Evolutionary conservation across 352 stramenopile species (phyloP).

Genomic region (Pythium monospermum): DNA sequence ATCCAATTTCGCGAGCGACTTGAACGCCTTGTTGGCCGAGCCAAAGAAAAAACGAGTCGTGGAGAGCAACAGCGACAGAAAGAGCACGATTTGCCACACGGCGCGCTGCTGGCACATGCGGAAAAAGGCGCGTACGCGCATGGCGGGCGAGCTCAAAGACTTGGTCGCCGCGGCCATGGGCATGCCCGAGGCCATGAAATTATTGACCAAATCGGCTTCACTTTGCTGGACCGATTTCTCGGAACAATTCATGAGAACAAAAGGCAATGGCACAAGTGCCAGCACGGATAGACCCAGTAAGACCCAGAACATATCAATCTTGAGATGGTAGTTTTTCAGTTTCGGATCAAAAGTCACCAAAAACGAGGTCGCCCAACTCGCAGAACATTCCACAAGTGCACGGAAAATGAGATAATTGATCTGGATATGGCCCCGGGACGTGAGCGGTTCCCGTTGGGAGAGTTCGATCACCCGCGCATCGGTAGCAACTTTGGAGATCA

Average conservation of each 20-base stretch:
- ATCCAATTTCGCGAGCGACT: conserved; percentile 28
- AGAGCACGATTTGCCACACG: conserved; percentile 75
- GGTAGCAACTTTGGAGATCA: conserved; percentile 81
- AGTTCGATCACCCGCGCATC: conserved; percentile 80
- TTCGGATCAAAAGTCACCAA: conserved; percentile 38
- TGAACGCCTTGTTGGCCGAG: conserved; percentile 35
- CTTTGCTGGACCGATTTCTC: conserved; percentile 38
- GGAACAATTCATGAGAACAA: conserved; percentile 55
- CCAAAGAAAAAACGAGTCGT: conserved; percentile 57
- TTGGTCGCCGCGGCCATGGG: neutral
- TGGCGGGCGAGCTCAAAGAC: conserved; percentile 16
- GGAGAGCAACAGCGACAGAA: conserved; percentile 49
- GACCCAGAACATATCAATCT: conserved; percentile 44
- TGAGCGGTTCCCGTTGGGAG: conserved; percentile 70
- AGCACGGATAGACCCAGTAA: conserved; percentile 48
- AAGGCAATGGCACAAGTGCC: conserved; percentile 50
- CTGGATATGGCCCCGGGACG: conserved; percentile 60
- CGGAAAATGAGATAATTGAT: conserved; percentile 76
- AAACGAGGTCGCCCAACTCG: conserved; percentile 40
- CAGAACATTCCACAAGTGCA: conserved; percentile 39
- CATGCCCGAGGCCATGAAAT: conserved; percentile 17
- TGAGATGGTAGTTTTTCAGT: conserved; percentile 41
- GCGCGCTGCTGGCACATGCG: conserved; percentile 69
- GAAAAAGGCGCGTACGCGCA: conserved; percentile 36
- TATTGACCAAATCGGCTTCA: conserved; percentile 22